Percentiles rank a stretch among this genome's conserved stretches.
These are phyloP conservation scores for Erodium trifolium DNA, from an alignment of 441 rosid species.

Conservation along the genomic window DNA sequence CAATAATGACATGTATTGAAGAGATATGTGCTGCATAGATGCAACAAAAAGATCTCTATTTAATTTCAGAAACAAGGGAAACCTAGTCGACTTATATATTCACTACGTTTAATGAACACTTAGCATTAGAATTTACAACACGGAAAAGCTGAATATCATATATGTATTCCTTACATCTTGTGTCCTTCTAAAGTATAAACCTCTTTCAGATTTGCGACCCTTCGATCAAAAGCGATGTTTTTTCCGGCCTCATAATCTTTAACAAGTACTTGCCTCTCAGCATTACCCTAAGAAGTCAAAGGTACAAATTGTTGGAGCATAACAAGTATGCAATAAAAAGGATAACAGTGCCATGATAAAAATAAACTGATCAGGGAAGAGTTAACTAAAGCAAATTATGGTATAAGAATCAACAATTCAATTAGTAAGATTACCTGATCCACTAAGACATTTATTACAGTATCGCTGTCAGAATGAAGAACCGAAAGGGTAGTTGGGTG, in stretches of 20 bases:
- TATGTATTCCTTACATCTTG: constrained; percentile 54
- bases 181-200: constrained; percentile 83
- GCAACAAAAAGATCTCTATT: not conserved
- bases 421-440: constrained; percentile 56
- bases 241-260: constrained; percentile 74
- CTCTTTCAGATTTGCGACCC: constrained; percentile 68
- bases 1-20: not conserved
- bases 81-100: not conserved
- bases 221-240: constrained; percentile 79
- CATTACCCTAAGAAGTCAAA: constrained; percentile 44
- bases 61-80: constrained; percentile 8
- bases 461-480: constrained; percentile 58
- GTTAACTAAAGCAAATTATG: constrained; percentile 8
- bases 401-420: constrained; percentile 8
- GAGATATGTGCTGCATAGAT: not conserved
- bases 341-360: not conserved
- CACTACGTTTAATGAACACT: not conserved
- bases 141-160: not conserved
- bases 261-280: constrained; percentile 94
- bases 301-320: constrained; percentile 15
- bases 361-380: constrained; percentile 13
- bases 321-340: not conserved
- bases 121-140: not conserved
- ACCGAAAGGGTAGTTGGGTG: constrained; percentile 81
- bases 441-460: constrained; percentile 83